A percentile compares a stretch with the other conserved stretches of the same genome.
Evolutionary conservation across 495 filamentous ascomycete species (phyloP).

Genomic region (Tuber borchii): DNA sequence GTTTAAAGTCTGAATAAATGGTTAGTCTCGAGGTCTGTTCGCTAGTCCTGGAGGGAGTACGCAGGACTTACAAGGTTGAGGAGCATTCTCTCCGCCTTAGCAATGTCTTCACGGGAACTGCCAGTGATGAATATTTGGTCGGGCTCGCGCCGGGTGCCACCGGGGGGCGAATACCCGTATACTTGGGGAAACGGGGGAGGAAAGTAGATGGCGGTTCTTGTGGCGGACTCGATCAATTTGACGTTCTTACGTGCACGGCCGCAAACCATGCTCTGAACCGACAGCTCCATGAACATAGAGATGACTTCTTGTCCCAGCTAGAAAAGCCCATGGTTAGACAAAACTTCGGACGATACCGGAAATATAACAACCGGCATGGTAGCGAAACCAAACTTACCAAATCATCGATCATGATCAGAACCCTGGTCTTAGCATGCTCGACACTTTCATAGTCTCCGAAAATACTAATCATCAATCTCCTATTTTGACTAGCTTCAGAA

Average conservation of each 20-base stretch:
- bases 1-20: conserved; percentile 41
- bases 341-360: conserved; percentile 33
- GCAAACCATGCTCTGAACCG: conserved; percentile 81
- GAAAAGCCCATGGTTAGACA: conserved; percentile 9
- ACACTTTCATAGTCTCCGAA: conserved; percentile 92
- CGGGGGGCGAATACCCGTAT: conserved; percentile 77
- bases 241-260: conserved; percentile 92
- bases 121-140: conserved; percentile 93
- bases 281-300: conserved; percentile 71
- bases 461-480: conserved; percentile 81
- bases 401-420: conserved; percentile 95
- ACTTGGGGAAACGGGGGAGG: conserved; percentile 85
- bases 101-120: conserved; percentile 69
- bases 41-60: not conserved
- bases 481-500: conserved; percentile 58
- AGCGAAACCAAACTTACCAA: conserved; percentile 57
- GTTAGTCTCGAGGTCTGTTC: conserved; percentile 27
- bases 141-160: conserved; percentile 68
- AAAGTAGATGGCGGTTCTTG: conserved; percentile 94
- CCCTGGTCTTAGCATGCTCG: conserved; percentile 91
- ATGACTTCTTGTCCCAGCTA: conserved; percentile 84
- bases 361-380: conserved; percentile 12
- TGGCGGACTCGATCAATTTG: conserved; percentile 88
- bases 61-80: conserved; percentile 63
- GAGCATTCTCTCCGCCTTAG: conserved; percentile 78